These are phyloP conservation scores for Acanthamoeba triangularis DNA, from an alignment of 208 protist species.

Conservation along the genomic window DNA sequence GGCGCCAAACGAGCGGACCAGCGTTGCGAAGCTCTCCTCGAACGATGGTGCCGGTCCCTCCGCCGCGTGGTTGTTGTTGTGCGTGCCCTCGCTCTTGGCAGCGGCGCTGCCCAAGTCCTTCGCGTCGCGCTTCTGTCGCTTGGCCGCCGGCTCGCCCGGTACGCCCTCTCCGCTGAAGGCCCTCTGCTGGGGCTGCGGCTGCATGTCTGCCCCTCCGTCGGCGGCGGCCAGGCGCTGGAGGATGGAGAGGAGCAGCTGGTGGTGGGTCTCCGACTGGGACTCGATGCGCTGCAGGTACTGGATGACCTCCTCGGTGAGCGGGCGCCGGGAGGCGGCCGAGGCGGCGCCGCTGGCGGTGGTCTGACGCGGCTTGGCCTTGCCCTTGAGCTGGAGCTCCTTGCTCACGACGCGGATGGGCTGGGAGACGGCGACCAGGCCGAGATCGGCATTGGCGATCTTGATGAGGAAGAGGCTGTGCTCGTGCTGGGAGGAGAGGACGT, in stretches of 20 bases:
- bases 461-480: conserved; percentile 57
- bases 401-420: conserved; percentile 30
- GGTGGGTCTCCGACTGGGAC: not conserved
- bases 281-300: conserved; percentile 21
- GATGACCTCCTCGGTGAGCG: conserved; percentile 11
- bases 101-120: not conserved
- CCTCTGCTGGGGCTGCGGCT: not conserved
- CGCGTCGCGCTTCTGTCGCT: not conserved
- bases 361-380: conserved; percentile 20
- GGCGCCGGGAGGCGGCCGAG: not conserved
- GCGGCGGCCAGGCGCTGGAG: not conserved
- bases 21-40: conserved; percentile 1
- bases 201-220: not conserved
- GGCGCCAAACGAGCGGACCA: conserved; percentile 10
- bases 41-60: not conserved
- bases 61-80: not conserved
- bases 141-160: not conserved
- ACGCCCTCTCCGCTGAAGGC: not conserved
- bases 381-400: conserved; percentile 62
- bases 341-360: not conserved
- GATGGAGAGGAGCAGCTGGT: conserved; percentile 25
- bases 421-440: not conserved
- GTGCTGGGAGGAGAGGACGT: conserved; percentile 35
- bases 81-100: not conserved
- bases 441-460: conserved; percentile 51